Conservation (phyloP, 305 asterid species). For the Solanum hybrid region DNA sequence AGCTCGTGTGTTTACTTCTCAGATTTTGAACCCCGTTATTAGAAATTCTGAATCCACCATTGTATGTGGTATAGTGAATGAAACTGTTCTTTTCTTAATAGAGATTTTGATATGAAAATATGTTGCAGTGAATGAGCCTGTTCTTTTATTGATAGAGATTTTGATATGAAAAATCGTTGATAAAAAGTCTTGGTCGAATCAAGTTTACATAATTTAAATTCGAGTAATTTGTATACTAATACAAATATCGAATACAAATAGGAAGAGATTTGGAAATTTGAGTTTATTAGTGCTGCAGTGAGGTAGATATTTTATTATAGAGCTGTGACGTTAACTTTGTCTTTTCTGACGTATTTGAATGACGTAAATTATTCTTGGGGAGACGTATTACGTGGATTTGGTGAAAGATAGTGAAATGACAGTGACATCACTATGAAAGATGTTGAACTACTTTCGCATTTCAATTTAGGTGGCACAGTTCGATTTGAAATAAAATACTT, state of each 20-base stretch:
- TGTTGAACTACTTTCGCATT: background rate
- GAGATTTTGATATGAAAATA: background rate
- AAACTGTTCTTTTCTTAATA: background rate
- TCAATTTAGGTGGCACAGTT: background rate
- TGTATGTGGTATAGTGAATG: too few relatives aligned
- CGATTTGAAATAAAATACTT: too few relatives aligned
- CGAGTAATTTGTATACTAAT: rapidly evolving
- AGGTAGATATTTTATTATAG: background rate
- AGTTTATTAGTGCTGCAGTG: background rate
- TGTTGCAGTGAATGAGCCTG: background rate
- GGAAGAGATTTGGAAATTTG: background rate
- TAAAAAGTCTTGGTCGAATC: too few relatives aligned
- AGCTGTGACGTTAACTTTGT: background rate
- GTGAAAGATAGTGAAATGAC: background rate
- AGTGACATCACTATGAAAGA: background rate
- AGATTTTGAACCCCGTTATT: too few relatives aligned
- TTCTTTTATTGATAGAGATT: background rate
- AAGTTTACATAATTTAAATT: background rate
- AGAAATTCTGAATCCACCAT: rapidly evolving
- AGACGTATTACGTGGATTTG: background rate
- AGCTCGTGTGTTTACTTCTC: too few relatives aligned
- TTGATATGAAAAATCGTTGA: too few relatives aligned
- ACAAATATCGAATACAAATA: background rate
- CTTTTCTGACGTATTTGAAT: background rate
- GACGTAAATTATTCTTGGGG: background rate